phyloP scores from a whole-genome alignment of 1,284 basidiomycete species.

The Phellinidium pouzarii region DNA sequence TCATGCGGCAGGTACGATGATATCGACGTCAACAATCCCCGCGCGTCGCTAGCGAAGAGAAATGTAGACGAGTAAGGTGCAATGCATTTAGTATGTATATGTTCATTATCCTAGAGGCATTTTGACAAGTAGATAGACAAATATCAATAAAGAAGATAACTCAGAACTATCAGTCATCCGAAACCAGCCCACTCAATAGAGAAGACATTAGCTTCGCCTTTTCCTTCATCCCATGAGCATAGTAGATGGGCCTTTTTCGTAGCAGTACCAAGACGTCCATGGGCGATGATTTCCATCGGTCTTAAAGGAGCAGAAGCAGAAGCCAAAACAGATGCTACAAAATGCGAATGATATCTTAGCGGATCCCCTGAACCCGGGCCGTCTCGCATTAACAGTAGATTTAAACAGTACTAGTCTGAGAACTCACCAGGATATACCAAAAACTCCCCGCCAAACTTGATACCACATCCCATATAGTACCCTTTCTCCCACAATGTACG shows the following conservation, averaged over 20 bases:
- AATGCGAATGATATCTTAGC: slow-evolving; percentile 95
- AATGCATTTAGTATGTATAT: too few relatives aligned
- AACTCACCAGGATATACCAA: slow-evolving; percentile 88
- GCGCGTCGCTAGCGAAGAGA: slow-evolving; percentile 27
- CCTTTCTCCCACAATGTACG: slow-evolving; percentile 74
- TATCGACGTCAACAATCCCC: slow-evolving; percentile 32
- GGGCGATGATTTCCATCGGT: slow-evolving; percentile 92
- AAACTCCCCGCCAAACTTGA: slow-evolving; percentile 95
- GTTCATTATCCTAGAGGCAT: not conserved
- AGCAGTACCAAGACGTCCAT: slow-evolving; percentile 91
- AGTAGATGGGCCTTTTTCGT: slow-evolving; percentile 96
- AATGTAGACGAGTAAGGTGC: slow-evolving; percentile 9
- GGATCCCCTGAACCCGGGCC: slow-evolving; percentile 68
- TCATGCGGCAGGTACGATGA: slow-evolving; percentile 32
- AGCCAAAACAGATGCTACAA: slow-evolving; percentile 77
- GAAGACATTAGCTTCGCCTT: slow-evolving; percentile 63
- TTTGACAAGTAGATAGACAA: not conserved
- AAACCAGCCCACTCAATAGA: slow-evolving; percentile 92
- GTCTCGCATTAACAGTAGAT: slow-evolving; percentile 3
- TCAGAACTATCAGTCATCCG: slow-evolving; percentile 41
- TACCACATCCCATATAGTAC: slow-evolving; percentile 80
- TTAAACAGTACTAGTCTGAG: not conserved
- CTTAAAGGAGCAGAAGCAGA: slow-evolving; percentile 54
- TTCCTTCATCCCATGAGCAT: slow-evolving; percentile 79
- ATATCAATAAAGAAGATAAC: not conserved